Conservation (phyloP, 225 moss, liverwort and hornwort species). For the Pseudisothecium myosuroides region DNA sequence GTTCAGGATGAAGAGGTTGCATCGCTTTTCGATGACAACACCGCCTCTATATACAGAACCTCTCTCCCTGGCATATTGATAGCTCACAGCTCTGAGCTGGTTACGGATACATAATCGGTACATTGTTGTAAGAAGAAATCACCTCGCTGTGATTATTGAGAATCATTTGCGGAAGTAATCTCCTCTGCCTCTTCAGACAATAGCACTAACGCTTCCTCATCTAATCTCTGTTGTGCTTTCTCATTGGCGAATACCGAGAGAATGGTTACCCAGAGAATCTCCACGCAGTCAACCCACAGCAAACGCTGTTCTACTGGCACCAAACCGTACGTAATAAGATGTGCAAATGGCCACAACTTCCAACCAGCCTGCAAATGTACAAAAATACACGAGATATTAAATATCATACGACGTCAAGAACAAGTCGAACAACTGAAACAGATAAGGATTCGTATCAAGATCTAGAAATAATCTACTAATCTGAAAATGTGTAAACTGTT, state of each 20-base stretch:
- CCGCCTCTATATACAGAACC: constrained; percentile 2
- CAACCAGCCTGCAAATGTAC: constrained; percentile 57
- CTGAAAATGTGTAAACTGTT: neutral
- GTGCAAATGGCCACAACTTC: constrained; percentile 68
- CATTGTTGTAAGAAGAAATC: neutral
- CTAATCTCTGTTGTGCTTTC: constrained; percentile 34
- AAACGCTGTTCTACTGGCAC: constrained; percentile 48
- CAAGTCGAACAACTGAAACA: neutral
- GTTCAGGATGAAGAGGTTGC: neutral
- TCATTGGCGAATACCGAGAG: constrained; percentile 44
- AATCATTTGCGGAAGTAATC: neutral
- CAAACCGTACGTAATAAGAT: constrained; percentile 40
- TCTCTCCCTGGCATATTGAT: neutral
- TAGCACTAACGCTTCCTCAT: neutral
- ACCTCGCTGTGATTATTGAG: neutral
- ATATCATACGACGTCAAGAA: neutral
- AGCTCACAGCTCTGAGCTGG: neutral
- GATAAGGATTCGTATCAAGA: neutral
- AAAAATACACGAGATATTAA: neutral
- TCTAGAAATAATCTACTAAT: neutral
- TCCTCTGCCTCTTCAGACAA: neutral
- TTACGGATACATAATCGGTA: constrained; percentile 3
- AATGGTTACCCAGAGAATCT: constrained; percentile 47
- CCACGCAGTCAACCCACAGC: constrained; percentile 48
- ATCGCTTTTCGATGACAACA: neutral